phyloP scores from a whole-genome alignment of 805 yeast species.

The Starmerella stigmatis region DNA sequence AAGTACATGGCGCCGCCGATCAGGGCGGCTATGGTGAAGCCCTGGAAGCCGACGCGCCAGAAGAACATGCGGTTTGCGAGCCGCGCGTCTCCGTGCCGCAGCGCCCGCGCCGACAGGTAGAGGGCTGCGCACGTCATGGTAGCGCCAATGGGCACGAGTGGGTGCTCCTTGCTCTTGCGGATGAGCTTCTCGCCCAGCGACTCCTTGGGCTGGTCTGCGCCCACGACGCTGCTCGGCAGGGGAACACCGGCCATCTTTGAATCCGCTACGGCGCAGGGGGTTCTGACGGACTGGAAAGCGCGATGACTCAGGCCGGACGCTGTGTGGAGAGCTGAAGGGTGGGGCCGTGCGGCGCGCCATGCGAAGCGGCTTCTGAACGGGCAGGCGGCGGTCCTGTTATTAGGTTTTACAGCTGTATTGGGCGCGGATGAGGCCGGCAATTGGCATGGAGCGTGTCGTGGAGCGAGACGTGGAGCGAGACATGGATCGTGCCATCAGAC shows the following conservation, averaged over 20 bases:
- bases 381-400: too few relatives aligned
- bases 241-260: slow-evolving; percentile 11
- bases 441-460: too few relatives aligned
- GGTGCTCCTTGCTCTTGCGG: slow-evolving; percentile 64
- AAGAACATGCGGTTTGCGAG: slow-evolving; percentile 80
- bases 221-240: slow-evolving; percentile 19
- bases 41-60: slow-evolving; percentile 82
- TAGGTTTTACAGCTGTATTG: too few relatives aligned
- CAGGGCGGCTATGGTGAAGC: slow-evolving; percentile 69
- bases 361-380: too few relatives aligned
- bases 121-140: slow-evolving; percentile 74
- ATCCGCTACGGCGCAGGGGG: too few relatives aligned
- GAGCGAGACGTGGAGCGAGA: too few relatives aligned
- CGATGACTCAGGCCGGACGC: not conserved
- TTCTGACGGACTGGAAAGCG: not conserved
- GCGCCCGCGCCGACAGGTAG: slow-evolving; percentile 61
- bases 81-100: slow-evolving; percentile 58
- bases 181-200: slow-evolving; percentile 23
- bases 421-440: too few relatives aligned
- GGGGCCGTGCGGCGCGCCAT: too few relatives aligned
- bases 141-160: slow-evolving; percentile 77
- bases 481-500: too few relatives aligned
- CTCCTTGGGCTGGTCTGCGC: slow-evolving; percentile 18
- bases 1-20: slow-evolving; percentile 58
- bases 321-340: too few relatives aligned